Percentiles rank a stretch among this genome's conserved stretches.
phyloP scores from a whole-genome alignment of 1,139 yeast species.

The Candida tropicalis region DNA sequence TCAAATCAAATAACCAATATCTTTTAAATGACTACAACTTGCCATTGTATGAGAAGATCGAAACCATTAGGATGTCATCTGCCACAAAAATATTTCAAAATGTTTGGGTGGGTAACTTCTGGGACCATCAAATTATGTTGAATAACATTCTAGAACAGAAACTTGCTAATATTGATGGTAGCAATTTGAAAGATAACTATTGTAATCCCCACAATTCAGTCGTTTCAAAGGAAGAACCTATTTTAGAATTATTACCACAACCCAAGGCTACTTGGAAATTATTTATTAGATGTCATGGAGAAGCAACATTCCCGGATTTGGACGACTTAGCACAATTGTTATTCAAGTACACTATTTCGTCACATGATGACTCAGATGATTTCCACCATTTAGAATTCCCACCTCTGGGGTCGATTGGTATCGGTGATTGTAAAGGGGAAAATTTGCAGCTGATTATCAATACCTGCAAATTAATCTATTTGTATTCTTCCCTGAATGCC shows the following conservation, averaged over 20 bases:
- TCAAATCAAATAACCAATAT: constrained; percentile 8
- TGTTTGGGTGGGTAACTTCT: constrained; percentile 81
- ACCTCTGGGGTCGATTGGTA: constrained; percentile 77
- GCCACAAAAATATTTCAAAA: constrained; percentile 61
- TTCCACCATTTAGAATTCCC: constrained; percentile 65
- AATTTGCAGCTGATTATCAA: constrained; percentile 62
- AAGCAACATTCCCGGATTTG: constrained; percentile 57
- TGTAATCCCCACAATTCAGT: constrained; percentile 43
- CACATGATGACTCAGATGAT: constrained; percentile 27
- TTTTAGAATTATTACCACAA: constrained; percentile 32
- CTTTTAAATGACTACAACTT: constrained; percentile 70
- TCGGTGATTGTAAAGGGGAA: constrained; percentile 65
- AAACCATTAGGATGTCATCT: constrained; percentile 80
- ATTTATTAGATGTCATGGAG: constrained; percentile 50
- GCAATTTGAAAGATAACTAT: constrained; percentile 35
- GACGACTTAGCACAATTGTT: constrained; percentile 38
- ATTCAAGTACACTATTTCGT: constrained; percentile 32
- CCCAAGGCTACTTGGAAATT: constrained; percentile 40
- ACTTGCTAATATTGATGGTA: background rate
- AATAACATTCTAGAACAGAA: constrained; percentile 24
- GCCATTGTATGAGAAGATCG: constrained; percentile 73
- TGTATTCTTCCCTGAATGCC: constrained; percentile 35
- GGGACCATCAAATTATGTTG: constrained; percentile 47
- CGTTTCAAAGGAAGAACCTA: constrained; percentile 11
- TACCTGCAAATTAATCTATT: constrained; percentile 60